A percentile compares a stretch with the other conserved stretches of the same genome.
Evolutionary conservation across 1,139 yeast species (phyloP).

Genomic region (Zygosaccharomyces pseudobailii): DNA sequence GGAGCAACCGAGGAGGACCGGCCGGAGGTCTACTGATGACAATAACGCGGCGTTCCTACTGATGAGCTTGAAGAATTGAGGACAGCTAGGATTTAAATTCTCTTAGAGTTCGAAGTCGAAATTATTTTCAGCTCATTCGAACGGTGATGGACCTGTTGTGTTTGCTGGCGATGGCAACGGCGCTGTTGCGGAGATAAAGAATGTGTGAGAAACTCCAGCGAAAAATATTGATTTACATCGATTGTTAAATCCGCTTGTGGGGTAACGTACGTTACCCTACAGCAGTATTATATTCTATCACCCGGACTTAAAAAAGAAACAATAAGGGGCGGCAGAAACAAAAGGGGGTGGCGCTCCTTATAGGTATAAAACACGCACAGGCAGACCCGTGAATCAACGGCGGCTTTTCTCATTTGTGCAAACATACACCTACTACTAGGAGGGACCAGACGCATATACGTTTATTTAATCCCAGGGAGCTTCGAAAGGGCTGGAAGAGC

Average conservation of each 20-base stretch:
- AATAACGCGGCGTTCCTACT: slow-evolving; percentile 30
- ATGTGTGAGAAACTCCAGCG: neutral
- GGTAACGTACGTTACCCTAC: neutral
- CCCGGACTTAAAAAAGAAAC: neutral
- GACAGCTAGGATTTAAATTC: too few relatives aligned
- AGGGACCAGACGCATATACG: too few relatives aligned
- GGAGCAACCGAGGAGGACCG: slow-evolving; percentile 11
- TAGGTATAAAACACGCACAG: neutral
- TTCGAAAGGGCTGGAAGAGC: neutral
- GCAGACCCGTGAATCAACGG: neutral
- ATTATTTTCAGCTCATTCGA: too few relatives aligned
- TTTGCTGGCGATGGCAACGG: too few relatives aligned
- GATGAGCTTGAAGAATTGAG: slow-evolving; percentile 24
- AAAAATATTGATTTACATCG: neutral
- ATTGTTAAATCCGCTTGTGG: neutral
- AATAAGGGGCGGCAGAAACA: neutral
- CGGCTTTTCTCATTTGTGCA: neutral
- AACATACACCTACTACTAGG: neutral
- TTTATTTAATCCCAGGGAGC: neutral
- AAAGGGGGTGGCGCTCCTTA: neutral
- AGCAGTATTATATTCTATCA: neutral
- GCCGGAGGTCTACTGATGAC: slow-evolving; percentile 14
- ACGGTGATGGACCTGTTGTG: too few relatives aligned
- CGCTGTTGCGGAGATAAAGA: neutral
- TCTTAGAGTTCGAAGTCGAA: too few relatives aligned